Evolutionary conservation across 805 yeast genomes (phyloP).

Genomic region (Zygosaccharomyces siamensis): DNA sequence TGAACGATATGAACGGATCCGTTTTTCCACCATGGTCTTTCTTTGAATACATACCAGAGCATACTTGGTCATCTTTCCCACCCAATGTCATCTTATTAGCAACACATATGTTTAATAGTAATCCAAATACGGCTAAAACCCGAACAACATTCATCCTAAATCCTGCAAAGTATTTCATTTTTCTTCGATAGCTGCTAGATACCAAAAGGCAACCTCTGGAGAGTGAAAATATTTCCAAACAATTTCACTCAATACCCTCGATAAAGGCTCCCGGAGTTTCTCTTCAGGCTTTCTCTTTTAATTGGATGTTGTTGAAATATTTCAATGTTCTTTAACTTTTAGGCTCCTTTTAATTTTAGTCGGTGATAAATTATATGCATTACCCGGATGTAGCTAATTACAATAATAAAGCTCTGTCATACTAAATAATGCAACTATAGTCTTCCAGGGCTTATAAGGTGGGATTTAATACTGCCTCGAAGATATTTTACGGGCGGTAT

Average conservation of each 20-base stretch:
- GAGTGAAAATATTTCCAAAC: neutral
- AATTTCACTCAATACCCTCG: neutral
- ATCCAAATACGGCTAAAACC: neutral
- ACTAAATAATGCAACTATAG: too few species aligned
- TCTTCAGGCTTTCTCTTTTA: neutral
- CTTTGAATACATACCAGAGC: constrained; percentile 87
- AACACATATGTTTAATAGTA: constrained; percentile 8
- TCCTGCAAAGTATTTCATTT: neutral
- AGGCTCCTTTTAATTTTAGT: neutral
- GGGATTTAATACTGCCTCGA: too few species aligned
- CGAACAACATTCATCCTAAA: neutral
- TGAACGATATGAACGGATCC: constrained; percentile 56
- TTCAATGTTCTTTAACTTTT: neutral
- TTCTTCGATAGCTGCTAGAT: neutral
- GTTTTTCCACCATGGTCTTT: constrained; percentile 80
- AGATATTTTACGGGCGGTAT: too few species aligned
- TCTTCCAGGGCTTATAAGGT: too few species aligned
- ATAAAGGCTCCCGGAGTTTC: neutral
- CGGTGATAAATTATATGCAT: neutral
- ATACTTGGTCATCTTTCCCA: constrained; percentile 54
- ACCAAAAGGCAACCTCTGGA: neutral
- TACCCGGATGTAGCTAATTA: neutral
- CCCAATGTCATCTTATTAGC: constrained; percentile 47
- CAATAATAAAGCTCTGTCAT: neutral
- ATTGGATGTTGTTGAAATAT: neutral